Percentiles rank a stretch among this genome's conserved stretches.
Evolutionary conservation across 345 rosid genomes (phyloP).

Genomic region (Eucalyptus virginea): DNA sequence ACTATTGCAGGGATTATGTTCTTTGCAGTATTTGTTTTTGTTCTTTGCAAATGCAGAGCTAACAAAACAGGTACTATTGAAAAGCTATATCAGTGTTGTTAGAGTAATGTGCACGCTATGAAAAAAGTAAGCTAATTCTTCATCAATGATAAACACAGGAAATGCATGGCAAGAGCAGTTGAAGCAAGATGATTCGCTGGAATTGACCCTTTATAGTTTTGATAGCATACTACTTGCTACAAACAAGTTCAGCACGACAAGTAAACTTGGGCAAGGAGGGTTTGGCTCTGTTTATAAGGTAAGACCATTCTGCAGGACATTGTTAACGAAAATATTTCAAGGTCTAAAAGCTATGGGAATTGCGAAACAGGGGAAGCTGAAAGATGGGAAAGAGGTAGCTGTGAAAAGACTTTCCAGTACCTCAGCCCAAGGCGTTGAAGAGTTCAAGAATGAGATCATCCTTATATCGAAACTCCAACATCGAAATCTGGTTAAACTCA

Average conservation of each 20-base stretch:
- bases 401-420: slow-evolving; percentile 42
- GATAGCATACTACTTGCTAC: neutral
- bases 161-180: neutral
- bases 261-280: neutral
- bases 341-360: neutral
- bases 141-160: neutral
- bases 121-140: neutral
- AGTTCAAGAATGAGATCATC: slow-evolving; percentile 44
- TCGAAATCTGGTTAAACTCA: slow-evolving; percentile 42
- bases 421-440: slow-evolving; percentile 45
- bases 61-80: neutral
- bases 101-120: neutral
- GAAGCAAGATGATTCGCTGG: neutral
- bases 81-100: neutral
- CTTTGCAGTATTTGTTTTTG: neutral
- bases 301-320: neutral
- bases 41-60: neutral
- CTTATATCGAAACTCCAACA: slow-evolving; percentile 56
- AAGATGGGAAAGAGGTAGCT: slow-evolving; percentile 30
- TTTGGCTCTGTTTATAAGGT: neutral
- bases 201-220: neutral
- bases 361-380: slow-evolving; percentile 27
- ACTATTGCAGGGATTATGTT: neutral
- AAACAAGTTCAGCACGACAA: neutral
- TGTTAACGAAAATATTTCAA: neutral